A percentile compares a stretch with the other conserved stretches of the same genome.
Conservation (phyloP, 805 yeast genomes). For the Starmerella vaccinii region DNA sequence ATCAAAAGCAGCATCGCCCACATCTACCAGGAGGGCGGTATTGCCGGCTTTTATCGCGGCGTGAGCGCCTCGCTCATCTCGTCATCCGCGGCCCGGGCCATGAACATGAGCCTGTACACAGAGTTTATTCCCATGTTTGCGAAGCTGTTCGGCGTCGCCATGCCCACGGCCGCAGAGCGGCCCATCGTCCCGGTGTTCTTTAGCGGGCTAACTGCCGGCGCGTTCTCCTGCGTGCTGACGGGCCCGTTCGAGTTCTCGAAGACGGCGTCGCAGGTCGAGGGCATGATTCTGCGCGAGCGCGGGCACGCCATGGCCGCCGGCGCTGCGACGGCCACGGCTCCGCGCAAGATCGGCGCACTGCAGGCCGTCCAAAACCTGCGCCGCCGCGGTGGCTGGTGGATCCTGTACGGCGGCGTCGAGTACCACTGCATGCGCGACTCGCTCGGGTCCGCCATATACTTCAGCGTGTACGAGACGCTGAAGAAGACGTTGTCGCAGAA, state of each 20-base stretch:
- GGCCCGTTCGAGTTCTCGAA: constrained; percentile 84
- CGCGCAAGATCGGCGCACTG: constrained; percentile 30
- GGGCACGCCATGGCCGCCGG: not conserved
- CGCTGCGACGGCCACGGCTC: not conserved
- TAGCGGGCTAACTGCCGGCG: constrained; percentile 62
- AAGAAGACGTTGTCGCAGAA: constrained; percentile 40
- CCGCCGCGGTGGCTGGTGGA: constrained; percentile 48
- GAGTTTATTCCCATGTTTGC: constrained; percentile 19
- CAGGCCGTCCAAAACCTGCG: constrained; percentile 45
- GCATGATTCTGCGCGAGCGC: constrained; percentile 33
- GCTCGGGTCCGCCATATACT: constrained; percentile 61
- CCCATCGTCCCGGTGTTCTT: constrained; percentile 24
- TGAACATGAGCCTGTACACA: constrained; percentile 25
- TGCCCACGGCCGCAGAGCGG: constrained; percentile 17
- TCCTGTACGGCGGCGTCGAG: constrained; percentile 63
- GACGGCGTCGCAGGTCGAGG: constrained; percentile 62
- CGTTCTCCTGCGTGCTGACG: constrained; percentile 40
- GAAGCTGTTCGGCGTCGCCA: constrained; percentile 12
- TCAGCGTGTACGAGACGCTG: constrained; percentile 62
- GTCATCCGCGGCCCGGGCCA: constrained; percentile 33
- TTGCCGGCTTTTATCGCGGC: constrained; percentile 65
- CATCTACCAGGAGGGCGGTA: constrained; percentile 53
- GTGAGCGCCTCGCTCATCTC: constrained; percentile 62
- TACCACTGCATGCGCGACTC: constrained; percentile 63
- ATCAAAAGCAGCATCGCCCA: constrained; percentile 47